phyloP scores from a whole-genome alignment of 2,329 filamentous ascomycete species.

The Phialocephala subalpina region DNA sequence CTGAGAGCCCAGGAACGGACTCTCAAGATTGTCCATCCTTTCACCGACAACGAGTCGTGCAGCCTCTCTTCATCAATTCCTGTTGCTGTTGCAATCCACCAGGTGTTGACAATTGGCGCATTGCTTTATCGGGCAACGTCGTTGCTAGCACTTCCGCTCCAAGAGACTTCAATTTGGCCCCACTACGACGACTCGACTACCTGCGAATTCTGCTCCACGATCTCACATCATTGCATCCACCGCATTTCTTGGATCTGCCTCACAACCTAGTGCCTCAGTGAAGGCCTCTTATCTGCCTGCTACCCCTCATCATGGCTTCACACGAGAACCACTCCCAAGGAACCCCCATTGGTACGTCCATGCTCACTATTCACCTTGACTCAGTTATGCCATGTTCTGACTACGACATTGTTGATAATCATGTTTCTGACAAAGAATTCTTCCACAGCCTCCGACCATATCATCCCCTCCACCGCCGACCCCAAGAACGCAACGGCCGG shows the following conservation, averaged over 20 bases:
- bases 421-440: conserved; percentile 29
- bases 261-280: conserved; percentile 15
- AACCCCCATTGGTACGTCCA: conserved; percentile 37
- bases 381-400: conserved; percentile 25
- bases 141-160: conserved; percentile 9
- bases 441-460: conserved; percentile 28
- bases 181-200: conserved; percentile 16
- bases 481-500: conserved; percentile 34
- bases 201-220: conserved; percentile 28
- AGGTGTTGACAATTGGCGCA: conserved; percentile 1
- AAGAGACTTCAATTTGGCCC: conserved; percentile 25
- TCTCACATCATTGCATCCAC: conserved; percentile 24
- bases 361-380: conserved; percentile 32
- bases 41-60: conserved; percentile 9
- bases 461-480: conserved; percentile 22
- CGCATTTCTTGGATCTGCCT: conserved; percentile 17
- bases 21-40: neutral
- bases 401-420: conserved; percentile 21
- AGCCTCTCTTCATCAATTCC: conserved; percentile 6
- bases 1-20: neutral
- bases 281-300: conserved; percentile 8
- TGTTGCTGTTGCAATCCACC: neutral
- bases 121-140: conserved; percentile 15
- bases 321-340: conserved; percentile 30
- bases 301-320: conserved; percentile 30